Base-by-base conservation (phyloP, 352 stramenopile species). In the Phytophthora syringae region DNA sequence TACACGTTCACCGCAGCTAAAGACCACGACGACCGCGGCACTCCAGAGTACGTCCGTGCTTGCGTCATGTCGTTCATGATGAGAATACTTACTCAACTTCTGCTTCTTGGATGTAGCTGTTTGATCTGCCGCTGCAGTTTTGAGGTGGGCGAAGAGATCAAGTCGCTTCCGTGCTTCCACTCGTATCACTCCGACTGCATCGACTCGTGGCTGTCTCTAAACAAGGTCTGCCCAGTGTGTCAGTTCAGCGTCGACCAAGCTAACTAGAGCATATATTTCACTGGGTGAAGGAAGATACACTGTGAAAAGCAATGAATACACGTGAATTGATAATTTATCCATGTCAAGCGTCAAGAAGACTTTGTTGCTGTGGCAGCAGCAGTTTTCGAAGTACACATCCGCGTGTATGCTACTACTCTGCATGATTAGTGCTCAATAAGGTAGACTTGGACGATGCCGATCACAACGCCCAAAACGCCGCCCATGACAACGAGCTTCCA, bases 401-500 rank as follows among this genome's bases (percentile, higher is more conserved):
- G 42, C 47, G 21, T 30, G 22, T 32, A 45, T 42, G 13, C 37
- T 43, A 59, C 39, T 47, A 54, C 43, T 58, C 34, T 22, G 44
- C 42, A 44, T 50, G 37, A 30, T 67, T 84, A 94, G 60, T 92
- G 81, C 52, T 92, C 90, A 72, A 96, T 92, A 25, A 93, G 76
- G 62, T 94, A 90, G n/a, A 90, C 83, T 72, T 99, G 96, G n/a
- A 97, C 52, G 60, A 97, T 66, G 36, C 96, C 97, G 48, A 98
- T 97, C 13, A 87, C 60, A 32, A 97, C 73, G 39, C 97, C 97
- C 7, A 99, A 82, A 18, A 94, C 84, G 20, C 95, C 97, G 40
- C 97, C 97, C 72, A 99, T 97, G 48, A 98, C 72, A 72, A 99
- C 98, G 3, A 99, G 81, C 60, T 98, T 98, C 80, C 97, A 98